Percentiles rank a stretch among this genome's conserved stretches.
Conservation (phyloP, 805 yeast species). For the Candida coleopterorum region DNA sequence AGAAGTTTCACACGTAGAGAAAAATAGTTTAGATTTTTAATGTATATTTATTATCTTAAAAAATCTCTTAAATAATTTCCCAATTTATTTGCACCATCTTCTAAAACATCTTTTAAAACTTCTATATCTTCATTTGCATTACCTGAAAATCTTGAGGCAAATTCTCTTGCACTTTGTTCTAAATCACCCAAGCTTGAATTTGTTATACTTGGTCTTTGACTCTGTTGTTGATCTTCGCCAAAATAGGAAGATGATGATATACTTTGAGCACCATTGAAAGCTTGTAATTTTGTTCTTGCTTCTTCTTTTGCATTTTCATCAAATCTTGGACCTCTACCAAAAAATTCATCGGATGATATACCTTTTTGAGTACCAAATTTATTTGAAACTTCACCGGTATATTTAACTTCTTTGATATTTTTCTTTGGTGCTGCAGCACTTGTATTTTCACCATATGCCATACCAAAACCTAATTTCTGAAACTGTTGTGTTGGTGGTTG, state of each 20-base stretch:
- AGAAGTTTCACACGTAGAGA: constrained; percentile 49
- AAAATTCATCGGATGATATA: constrained; percentile 91
- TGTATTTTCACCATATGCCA: constrained; percentile 63
- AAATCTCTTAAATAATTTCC: constrained; percentile 85
- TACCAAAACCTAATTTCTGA: constrained; percentile 87
- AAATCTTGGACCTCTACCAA: constrained; percentile 77
- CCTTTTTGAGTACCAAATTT: constrained; percentile 90
- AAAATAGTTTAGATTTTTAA: constrained; percentile 1
- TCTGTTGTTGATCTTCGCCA: constrained; percentile 67
- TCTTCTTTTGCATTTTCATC: constrained; percentile 76
- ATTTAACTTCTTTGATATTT: constrained; percentile 52
- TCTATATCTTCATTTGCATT: constrained; percentile 87
- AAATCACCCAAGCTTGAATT: constrained; percentile 35
- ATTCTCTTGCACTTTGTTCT: constrained; percentile 55
- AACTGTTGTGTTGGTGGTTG: constrained; percentile 50
- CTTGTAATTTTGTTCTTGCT: constrained; percentile 74
- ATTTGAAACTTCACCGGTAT: constrained; percentile 68
- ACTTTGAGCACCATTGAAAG: constrained; percentile 81
- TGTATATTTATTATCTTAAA: constrained; percentile 35
- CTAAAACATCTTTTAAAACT: constrained; percentile 84
- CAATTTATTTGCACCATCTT: constrained; percentile 87
- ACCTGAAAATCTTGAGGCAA: constrained; percentile 64
- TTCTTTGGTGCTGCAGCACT: constrained; percentile 21
- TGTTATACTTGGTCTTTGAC: constrained; percentile 7
- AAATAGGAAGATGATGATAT: constrained; percentile 91